Base-by-base conservation (phyloP, 2,329 filamentous ascomycete species). In the Aspergillus terreus region DNA sequence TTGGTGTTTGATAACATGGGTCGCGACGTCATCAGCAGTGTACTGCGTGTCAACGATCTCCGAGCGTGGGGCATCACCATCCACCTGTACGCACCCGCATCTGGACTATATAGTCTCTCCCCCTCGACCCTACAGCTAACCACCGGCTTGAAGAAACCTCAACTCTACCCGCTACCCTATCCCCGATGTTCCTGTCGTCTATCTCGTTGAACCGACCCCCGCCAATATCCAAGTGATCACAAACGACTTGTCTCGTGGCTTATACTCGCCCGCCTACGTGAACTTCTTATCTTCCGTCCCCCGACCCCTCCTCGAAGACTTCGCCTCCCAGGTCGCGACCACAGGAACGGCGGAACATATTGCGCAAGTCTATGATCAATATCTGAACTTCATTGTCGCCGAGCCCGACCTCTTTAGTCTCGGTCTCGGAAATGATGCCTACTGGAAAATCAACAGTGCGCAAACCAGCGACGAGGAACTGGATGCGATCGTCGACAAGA, bases 251-350 rank as follows among this genome's bases (percentile, higher is more conserved):
- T 83, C 92, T 56, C 89, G 87, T 57, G 89, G 86, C 44, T 82
- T 99, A 25, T 99, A 99, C 73, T 87, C 90, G 23, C 92, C 92
- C 0, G 92, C 92, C 56, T 95, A 97, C 68, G 84, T 99, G 74
- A 99, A 99, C 76, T 96, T 99, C 71, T 83, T 97, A 49, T 95
- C 90, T 41, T 96, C 92, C 15, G 86, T 99, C 69, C 89, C 92
- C 4, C 83, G 94, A 57, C 87, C 91, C 6, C 78, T 97, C 14
- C 83, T 99, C 46, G 94, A 99, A 76, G 92, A 97, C 55, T 97
- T 99, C 68, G 94, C 92, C 4, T 81, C 88, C 14, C 86, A 96
- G 68, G 95, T 92, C 10, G 92, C 90, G 5, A 77, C 87, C 27
- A 85, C 90, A 11, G 89, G 86, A 23, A 96, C 91, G 0, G 85